phyloP scores from a whole-genome alignment of 1,139 yeast genomes.

The Lodderomyces parapsilosis region DNA sequence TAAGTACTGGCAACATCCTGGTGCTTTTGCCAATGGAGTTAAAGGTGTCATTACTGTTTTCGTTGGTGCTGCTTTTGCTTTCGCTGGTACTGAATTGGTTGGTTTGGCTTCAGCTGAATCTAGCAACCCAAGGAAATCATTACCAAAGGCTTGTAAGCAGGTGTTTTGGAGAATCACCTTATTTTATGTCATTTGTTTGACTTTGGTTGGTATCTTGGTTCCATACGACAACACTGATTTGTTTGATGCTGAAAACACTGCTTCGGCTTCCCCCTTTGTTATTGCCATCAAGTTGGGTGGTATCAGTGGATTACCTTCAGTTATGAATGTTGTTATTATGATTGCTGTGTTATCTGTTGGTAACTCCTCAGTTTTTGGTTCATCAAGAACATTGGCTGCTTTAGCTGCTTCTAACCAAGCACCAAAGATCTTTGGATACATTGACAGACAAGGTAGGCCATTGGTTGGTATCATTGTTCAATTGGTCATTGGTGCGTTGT shows the following conservation, averaged over 20 bases:
- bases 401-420: constrained; percentile 81
- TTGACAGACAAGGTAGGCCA: constrained; percentile 77
- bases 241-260: constrained; percentile 34
- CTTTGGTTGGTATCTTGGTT: constrained; percentile 44
- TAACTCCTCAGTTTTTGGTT: constrained; percentile 61
- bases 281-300: constrained; percentile 45
- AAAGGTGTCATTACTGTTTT: constrained; percentile 53
- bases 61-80: constrained; percentile 47
- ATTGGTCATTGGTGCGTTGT: constrained; percentile 60
- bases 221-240: constrained; percentile 35
- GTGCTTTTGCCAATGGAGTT: constrained; percentile 40
- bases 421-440: constrained; percentile 69
- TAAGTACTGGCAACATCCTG: constrained; percentile 59
- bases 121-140: constrained; percentile 38
- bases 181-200: constrained; percentile 44
- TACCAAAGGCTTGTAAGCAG: constrained; percentile 47
- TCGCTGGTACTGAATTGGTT: constrained; percentile 48
- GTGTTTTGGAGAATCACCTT: constrained; percentile 48
- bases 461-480: constrained; percentile 61
- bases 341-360: constrained; percentile 49
- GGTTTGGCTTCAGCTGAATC: constrained; percentile 47
- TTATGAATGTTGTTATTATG: constrained; percentile 49
- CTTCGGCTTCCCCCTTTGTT: constrained; percentile 49
- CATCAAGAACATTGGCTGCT: constrained; percentile 80
- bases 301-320: constrained; percentile 43